These are phyloP conservation scores for Shiraia sp. DNA, from an alignment of 2,329 filamentous ascomycete species.

Conservation along the genomic window DNA sequence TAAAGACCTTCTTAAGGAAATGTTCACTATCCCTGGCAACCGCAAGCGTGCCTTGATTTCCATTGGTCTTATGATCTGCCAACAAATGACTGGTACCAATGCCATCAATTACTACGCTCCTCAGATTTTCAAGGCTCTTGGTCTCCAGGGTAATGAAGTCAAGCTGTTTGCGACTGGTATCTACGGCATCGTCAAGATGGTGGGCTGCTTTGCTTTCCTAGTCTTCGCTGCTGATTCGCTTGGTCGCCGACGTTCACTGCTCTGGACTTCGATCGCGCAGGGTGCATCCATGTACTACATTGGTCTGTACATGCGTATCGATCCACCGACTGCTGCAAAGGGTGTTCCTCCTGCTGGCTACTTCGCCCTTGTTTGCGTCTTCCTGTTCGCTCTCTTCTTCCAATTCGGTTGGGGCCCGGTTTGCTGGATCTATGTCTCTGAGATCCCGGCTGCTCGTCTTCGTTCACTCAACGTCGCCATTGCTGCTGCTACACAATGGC, in stretches of 20 bases:
- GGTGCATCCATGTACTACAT: slow-evolving; percentile 69
- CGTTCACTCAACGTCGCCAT: slow-evolving; percentile 70
- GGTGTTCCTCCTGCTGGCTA: slow-evolving; percentile 69
- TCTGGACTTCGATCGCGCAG: slow-evolving; percentile 68
- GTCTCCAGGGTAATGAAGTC: slow-evolving; percentile 59
- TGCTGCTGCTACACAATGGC: slow-evolving; percentile 70
- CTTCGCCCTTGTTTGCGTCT: slow-evolving; percentile 71
- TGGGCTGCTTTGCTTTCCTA: slow-evolving; percentile 66
- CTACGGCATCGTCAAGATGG: slow-evolving; percentile 73
- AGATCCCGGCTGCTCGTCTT: slow-evolving; percentile 70
- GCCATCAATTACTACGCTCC: slow-evolving; percentile 68
- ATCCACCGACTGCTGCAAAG: slow-evolving; percentile 58
- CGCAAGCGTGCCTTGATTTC: slow-evolving; percentile 67
- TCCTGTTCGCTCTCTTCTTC: slow-evolving; percentile 72
- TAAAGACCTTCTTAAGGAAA: slow-evolving; percentile 45
- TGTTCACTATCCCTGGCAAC: slow-evolving; percentile 54
- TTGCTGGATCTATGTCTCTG: slow-evolving; percentile 73
- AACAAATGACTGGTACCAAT: slow-evolving; percentile 69
- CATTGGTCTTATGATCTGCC: slow-evolving; percentile 67
- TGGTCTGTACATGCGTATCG: slow-evolving; percentile 69
- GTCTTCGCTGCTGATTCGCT: slow-evolving; percentile 70
- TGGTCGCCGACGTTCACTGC: slow-evolving; percentile 64
- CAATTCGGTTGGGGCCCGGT: slow-evolving; percentile 66
- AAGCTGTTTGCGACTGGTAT: slow-evolving; percentile 74
- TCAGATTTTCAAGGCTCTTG: slow-evolving; percentile 68